Evolutionary conservation across 345 rosid species (phyloP).

Genomic region (Ricinus communis): DNA sequence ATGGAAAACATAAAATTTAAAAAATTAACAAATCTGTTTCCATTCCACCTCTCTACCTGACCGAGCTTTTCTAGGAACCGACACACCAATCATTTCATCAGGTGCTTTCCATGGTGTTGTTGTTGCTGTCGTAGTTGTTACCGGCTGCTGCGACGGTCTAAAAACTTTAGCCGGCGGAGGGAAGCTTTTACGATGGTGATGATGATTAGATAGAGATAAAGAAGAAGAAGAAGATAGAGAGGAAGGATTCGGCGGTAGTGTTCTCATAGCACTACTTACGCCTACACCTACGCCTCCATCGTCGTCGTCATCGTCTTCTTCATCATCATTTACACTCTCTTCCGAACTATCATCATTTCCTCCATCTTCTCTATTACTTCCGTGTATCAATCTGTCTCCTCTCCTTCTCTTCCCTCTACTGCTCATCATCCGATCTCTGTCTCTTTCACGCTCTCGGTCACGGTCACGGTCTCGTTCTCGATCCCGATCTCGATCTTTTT

Average conservation of each 20-base stretch:
- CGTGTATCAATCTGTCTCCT: constrained; percentile 72
- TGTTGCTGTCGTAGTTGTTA: constrained; percentile 23
- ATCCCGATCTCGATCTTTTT: constrained; percentile 82
- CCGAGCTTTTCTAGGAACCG: constrained; percentile 99
- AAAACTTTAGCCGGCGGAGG: constrained; percentile 62
- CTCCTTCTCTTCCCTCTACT: constrained; percentile 76
- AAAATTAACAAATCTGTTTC: constrained; percentile 37
- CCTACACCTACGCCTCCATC: constrained; percentile 37
- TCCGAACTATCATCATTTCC: constrained; percentile 73
- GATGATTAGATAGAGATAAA: constrained; percentile 53
- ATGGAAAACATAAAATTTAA: not conserved
- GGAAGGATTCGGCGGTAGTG: constrained; percentile 62
- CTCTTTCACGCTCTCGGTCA: constrained; percentile 53
- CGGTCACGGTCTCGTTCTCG: constrained; percentile 64
- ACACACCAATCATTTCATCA: constrained; percentile 95
- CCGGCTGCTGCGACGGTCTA: constrained; percentile 51
- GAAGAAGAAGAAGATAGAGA: constrained; percentile 55
- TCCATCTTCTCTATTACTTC: constrained; percentile 69
- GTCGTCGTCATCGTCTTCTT: constrained; percentile 62
- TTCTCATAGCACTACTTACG: constrained; percentile 49
- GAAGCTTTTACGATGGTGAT: constrained; percentile 56
- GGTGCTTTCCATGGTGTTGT: constrained; percentile 62
- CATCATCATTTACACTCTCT: constrained; percentile 92
- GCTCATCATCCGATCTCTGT: constrained; percentile 72
- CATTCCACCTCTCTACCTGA: constrained; percentile 98